A percentile compares a stretch with the other conserved stretches of the same genome.
Conservation (phyloP, 2,329 filamentous ascomycete genomes). For the Akanthomyces lecanii region DNA sequence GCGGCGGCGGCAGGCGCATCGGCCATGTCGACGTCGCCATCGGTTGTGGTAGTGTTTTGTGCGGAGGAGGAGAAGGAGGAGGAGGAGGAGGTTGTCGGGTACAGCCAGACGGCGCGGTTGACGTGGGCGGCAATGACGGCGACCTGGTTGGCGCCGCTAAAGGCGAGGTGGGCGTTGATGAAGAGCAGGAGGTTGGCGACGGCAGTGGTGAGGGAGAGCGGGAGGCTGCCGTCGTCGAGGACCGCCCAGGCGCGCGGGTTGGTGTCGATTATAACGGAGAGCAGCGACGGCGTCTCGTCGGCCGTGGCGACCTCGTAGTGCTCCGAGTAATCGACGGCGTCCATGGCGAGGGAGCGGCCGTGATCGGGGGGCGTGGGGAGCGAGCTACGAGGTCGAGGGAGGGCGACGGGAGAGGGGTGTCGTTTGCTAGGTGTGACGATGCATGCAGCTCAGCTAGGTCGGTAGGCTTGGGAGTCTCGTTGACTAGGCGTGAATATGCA, state of each 20-base stretch:
- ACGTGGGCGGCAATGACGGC: constrained; percentile 87
- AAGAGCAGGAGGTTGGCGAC: constrained; percentile 90
- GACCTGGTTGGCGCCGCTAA: constrained; percentile 89
- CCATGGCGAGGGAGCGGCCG: constrained; percentile 38
- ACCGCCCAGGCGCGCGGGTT: constrained; percentile 93
- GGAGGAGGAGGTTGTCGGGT: constrained; percentile 53
- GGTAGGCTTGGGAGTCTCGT: not conserved
- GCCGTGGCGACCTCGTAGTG: constrained; percentile 54
- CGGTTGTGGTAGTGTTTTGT: constrained; percentile 18
- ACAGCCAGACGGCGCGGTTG: constrained; percentile 83
- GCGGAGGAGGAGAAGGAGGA: constrained; percentile 14
- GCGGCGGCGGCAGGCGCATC: constrained; percentile 36
- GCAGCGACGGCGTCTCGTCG: constrained; percentile 69
- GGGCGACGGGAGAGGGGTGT: not conserved
- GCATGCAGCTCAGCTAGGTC: not conserved
- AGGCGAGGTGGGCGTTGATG: constrained; percentile 92
- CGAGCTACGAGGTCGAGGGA: constrained; percentile 19
- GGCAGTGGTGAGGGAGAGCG: constrained; percentile 78
- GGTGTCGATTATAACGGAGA: constrained; percentile 89
- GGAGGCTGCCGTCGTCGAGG: constrained; percentile 62
- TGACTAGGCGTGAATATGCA: not conserved
- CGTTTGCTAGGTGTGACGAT: not conserved
- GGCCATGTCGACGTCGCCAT: constrained; percentile 56
- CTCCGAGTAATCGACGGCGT: constrained; percentile 53
- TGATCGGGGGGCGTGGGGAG: not conserved